phyloP scores from a whole-genome alignment of 2,329 filamentous ascomycete genomes.

The Mariannaea sp. region DNA sequence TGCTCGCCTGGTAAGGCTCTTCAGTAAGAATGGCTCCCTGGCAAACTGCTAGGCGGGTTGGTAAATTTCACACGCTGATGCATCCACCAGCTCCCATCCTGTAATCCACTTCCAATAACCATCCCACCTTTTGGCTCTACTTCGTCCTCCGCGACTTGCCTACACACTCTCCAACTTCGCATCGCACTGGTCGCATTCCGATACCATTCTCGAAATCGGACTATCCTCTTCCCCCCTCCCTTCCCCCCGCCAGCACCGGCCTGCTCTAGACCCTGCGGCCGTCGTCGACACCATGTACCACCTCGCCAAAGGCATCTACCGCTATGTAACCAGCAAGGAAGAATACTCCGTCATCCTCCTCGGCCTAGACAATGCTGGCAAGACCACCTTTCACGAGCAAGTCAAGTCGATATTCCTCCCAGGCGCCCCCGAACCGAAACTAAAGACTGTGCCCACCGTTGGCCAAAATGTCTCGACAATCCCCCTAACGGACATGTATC shows the following conservation, averaged over 20 bases:
- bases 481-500: conserved; percentile 88
- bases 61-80: too few relatives aligned
- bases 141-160: neutral
- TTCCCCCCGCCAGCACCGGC: conserved; percentile 6
- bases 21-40: conserved; percentile 14
- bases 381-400: conserved; percentile 96
- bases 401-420: conserved; percentile 86
- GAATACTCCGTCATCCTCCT: conserved; percentile 98
- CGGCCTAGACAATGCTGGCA: conserved; percentile 96
- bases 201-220: too few relatives aligned
- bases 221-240: neutral
- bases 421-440: conserved; percentile 65
- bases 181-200: neutral
- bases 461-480: conserved; percentile 96
- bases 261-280: conserved; percentile 9
- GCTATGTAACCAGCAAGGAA: conserved; percentile 96
- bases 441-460: conserved; percentile 92
- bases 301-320: conserved; percentile 90
- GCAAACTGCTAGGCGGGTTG: too few relatives aligned
- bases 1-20: conserved; percentile 23
- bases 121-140: neutral
- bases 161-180: neutral
- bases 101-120: too few relatives aligned
- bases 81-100: too few relatives aligned
- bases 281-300: conserved; percentile 74